Evolutionary conservation across 2,329 filamentous ascomycete species (phyloP).

Genomic region (Diaporthe sp.): DNA sequence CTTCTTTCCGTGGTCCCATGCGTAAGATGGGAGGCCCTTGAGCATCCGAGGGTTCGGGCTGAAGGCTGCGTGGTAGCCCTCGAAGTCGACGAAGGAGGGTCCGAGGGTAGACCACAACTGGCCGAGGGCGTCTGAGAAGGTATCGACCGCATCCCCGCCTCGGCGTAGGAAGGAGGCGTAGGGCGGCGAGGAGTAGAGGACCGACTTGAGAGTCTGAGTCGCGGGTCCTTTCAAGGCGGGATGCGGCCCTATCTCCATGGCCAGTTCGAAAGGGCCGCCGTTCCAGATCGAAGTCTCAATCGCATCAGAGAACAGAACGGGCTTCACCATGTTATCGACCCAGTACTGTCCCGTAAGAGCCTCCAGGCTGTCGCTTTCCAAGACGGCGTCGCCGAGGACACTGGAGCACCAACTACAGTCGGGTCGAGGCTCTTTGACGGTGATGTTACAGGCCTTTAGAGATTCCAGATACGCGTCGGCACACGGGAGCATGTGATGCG

Average conservation of each 20-base stretch:
- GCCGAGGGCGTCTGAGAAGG: conserved; percentile 35
- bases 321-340: conserved; percentile 35
- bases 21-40: conserved; percentile 28
- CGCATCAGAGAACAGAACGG: conserved; percentile 39
- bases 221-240: conserved; percentile 52
- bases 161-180: conserved; percentile 40
- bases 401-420: conserved; percentile 40
- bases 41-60: background rate
- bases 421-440: background rate
- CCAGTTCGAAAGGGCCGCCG: conserved; percentile 25
- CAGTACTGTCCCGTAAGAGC: conserved; percentile 37
- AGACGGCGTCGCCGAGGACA: conserved; percentile 33
- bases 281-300: conserved; percentile 24
- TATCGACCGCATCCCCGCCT: conserved; percentile 35
- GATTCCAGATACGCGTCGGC: conserved; percentile 26
- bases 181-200: conserved; percentile 32
- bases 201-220: conserved; percentile 42
- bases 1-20: conserved; percentile 23
- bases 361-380: conserved; percentile 33
- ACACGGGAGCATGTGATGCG: conserved; percentile 46
- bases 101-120: conserved; percentile 29
- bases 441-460: background rate
- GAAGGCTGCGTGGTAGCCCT: background rate
- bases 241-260: conserved; percentile 46
- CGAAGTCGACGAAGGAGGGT: background rate